These are phyloP conservation scores for Verticillium albo-atrum DNA, from an alignment of 2,329 filamentous ascomycete species.

Conservation along the genomic window DNA sequence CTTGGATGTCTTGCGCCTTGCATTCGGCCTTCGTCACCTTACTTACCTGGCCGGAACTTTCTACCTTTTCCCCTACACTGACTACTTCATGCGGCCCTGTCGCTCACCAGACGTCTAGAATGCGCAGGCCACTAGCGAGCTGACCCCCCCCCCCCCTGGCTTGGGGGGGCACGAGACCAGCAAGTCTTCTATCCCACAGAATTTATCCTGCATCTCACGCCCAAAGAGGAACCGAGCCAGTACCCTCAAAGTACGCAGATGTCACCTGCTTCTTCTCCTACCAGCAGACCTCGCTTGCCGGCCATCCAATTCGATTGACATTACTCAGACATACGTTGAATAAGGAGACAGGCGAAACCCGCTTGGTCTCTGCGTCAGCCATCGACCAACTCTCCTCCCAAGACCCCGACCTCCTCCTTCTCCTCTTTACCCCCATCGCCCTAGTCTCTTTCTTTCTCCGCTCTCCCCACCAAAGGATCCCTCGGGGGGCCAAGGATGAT, in stretches of 20 bases:
- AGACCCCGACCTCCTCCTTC: not conserved
- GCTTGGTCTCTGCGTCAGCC: not conserved
- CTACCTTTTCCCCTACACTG: not conserved
- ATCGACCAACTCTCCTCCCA: not conserved
- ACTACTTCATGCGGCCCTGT: no score
- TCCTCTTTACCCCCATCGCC: not conserved
- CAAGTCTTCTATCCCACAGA: not conserved
- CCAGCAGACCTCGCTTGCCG: not conserved
- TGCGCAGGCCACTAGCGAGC: not conserved
- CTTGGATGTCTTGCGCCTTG: not conserved
- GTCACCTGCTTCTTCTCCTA: not conserved
- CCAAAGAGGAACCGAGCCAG: not conserved
- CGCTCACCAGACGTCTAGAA: not conserved
- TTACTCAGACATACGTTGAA: not conserved
- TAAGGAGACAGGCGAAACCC: not conserved
- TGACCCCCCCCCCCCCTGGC: no score
- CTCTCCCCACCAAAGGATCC: not conserved
- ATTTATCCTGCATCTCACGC: not conserved
- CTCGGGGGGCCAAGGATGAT: not conserved
- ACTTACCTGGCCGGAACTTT: not conserved
- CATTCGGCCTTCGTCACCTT: not conserved
- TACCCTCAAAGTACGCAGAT: not conserved
- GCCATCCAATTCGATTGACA: not conserved
- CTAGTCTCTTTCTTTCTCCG: not conserved
- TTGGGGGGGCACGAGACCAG: not conserved